Conservation (phyloP, 306 rosid genomes). For the Echinosophora koreensis region DNA sequence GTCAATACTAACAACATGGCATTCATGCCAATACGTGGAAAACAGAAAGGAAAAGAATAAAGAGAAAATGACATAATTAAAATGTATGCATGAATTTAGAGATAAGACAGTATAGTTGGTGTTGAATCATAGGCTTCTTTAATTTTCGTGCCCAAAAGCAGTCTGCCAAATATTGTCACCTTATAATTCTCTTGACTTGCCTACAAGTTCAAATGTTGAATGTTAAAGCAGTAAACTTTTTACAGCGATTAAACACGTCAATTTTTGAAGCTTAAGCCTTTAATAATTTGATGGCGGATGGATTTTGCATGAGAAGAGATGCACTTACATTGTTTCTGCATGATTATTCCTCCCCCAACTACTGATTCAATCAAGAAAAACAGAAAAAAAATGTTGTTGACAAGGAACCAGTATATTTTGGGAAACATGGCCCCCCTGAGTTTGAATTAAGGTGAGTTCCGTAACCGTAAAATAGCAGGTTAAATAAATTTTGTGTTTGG, state of each 20-base stretch:
- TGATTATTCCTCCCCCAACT: neutral
- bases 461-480: neutral
- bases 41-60: constrained; percentile 39
- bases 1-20: constrained; percentile 41
- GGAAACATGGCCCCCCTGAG: neutral
- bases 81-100: constrained; percentile 25
- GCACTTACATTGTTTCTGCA: neutral
- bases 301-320: constrained; percentile 20
- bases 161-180: constrained; percentile 11
- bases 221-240: neutral
- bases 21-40: constrained; percentile 34
- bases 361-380: neutral
- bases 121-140: constrained; percentile 15
- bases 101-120: constrained; percentile 32
- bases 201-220: neutral
- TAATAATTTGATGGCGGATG: neutral
- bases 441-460: neutral
- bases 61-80: constrained; percentile 43
- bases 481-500: too few species aligned
- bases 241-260: neutral
- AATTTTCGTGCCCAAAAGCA: constrained; percentile 29
- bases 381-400: neutral
- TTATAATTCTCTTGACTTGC: neutral
- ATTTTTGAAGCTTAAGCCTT: neutral
- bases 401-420: neutral